Evolutionary conservation across 371 early-diverging fungal species (phyloP).

Genomic region (Mortierella sp.): DNA sequence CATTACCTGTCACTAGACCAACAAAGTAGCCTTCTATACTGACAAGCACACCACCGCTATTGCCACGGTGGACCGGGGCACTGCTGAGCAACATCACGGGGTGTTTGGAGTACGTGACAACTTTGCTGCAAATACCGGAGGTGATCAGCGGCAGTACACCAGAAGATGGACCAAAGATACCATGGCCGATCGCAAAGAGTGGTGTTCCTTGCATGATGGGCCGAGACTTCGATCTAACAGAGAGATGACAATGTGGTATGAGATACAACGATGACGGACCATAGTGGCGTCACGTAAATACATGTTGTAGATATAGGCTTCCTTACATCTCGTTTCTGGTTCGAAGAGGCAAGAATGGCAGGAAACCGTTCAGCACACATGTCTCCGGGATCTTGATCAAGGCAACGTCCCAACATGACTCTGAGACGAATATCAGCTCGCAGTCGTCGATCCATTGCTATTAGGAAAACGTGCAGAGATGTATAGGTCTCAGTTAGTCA

Average conservation of each 20-base stretch:
- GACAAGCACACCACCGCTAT: constrained; percentile 53
- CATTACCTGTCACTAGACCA: constrained; percentile 43
- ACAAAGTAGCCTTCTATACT: constrained; percentile 38
- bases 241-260: background rate
- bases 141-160: constrained; percentile 49
- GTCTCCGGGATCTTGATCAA: constrained; percentile 53
- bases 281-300: background rate
- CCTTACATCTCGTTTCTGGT: constrained; percentile 32
- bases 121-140: constrained; percentile 49
- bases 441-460: constrained; percentile 54
- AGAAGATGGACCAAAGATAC: constrained; percentile 52
- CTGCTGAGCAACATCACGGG: constrained; percentile 51
- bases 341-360: constrained; percentile 37
- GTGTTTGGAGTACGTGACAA: constrained; percentile 17
- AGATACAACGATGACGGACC: background rate
- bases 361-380: constrained; percentile 36
- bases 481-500: background rate
- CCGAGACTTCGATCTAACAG: constrained; percentile 14
- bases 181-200: constrained; percentile 54
- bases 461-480: background rate
- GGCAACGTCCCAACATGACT: constrained; percentile 52
- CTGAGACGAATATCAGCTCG: constrained; percentile 52
- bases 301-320: background rate
- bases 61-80: constrained; percentile 53
- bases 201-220: constrained; percentile 41